phyloP scores from a whole-genome alignment of 768 basidiomycete genomes.

The Pleurotus ostreatus region DNA sequence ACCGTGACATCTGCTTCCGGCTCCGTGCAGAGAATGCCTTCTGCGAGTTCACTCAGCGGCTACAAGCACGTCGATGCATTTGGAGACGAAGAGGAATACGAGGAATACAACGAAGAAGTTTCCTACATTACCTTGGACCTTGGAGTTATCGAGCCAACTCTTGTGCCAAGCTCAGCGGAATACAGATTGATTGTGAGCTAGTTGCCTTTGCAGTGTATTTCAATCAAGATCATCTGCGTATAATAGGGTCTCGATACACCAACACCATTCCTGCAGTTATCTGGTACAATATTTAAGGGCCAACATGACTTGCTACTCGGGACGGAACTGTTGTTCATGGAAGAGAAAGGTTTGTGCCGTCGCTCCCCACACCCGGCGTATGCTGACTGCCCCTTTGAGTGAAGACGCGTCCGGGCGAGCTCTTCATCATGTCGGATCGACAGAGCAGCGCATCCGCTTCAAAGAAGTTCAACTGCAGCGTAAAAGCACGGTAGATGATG shows the following conservation, averaged over 20 bases:
- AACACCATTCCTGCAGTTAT: conserved; percentile 72
- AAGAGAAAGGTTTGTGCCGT: conserved; percentile 48
- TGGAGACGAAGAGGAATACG: conserved; percentile 65
- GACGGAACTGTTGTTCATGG: conserved; percentile 72
- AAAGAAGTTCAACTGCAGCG: conserved; percentile 59
- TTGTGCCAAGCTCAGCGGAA: conserved; percentile 65
- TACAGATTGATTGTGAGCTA: conserved; percentile 72
- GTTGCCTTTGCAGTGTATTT: not conserved
- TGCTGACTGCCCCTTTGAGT: not conserved
- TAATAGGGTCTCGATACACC: conserved; percentile 72
- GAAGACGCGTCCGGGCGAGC: conserved; percentile 43
- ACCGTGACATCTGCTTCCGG: no score
- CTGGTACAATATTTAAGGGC: conserved; percentile 72
- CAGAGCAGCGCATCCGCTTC: conserved; percentile 70
- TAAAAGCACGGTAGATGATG: conserved; percentile 20
- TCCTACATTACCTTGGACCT: conserved; percentile 74
- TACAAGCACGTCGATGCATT: conserved; percentile 66
- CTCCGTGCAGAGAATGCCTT: no score
- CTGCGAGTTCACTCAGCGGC: conserved; percentile 35
- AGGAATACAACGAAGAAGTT: conserved; percentile 53
- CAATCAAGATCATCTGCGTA: not conserved
- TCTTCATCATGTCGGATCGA: conserved; percentile 53
- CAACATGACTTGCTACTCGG: conserved; percentile 65
- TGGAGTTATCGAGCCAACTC: conserved; percentile 65
- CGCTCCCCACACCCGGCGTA: not conserved